Base-by-base conservation (phyloP, 345 rosid species). In the Populus pruinosa region DNA sequence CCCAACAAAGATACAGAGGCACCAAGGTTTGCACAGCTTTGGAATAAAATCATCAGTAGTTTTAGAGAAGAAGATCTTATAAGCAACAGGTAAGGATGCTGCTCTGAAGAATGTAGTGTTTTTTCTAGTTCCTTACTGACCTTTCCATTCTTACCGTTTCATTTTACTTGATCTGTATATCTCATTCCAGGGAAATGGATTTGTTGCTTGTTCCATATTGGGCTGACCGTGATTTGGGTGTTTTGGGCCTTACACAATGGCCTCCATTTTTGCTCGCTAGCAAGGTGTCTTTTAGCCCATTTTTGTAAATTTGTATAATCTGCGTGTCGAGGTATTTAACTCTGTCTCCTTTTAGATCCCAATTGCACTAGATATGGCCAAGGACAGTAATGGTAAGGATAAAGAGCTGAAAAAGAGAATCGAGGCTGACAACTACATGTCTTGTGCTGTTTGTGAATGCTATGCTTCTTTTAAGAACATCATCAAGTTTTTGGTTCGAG, bases 331-430 rank as follows among this genome's bases (percentile, higher is more conserved):
- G 36, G 35, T 74, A 55, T 27, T 81, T 38, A 79, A 76, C 13
- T 56, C 35, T 75, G 17, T 76, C 67, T 73, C 71, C 77, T 72
- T 70, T 66, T 81, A 96, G 99, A 96, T 96, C 55, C 98, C 99
- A 66, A 94, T 94, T 79, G 99, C 99, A 2, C 82, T 96, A 71
- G 99, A 96, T 90, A 96, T 96, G 99, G 99, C 99, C 29, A 96
- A 96, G 84, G 99, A 91, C 82, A 92, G 98, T 87, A 86, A 87
- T 82, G 93, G 96, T 16, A 92, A 94, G 81, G 99, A 92, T 80
- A 83, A 87, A 79, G 99, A 96, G 88, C 93, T 96, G 79, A 90
- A 70, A 81, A 96, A 91, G 86, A 89, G 97, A 85, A 91, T 96
- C 74, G 93, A 83, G 43, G 65, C 71, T 76, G 97, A 92, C 82